Conservation (phyloP, 2,329 filamentous ascomycete genomes). For the Catunica adiposa region DNA sequence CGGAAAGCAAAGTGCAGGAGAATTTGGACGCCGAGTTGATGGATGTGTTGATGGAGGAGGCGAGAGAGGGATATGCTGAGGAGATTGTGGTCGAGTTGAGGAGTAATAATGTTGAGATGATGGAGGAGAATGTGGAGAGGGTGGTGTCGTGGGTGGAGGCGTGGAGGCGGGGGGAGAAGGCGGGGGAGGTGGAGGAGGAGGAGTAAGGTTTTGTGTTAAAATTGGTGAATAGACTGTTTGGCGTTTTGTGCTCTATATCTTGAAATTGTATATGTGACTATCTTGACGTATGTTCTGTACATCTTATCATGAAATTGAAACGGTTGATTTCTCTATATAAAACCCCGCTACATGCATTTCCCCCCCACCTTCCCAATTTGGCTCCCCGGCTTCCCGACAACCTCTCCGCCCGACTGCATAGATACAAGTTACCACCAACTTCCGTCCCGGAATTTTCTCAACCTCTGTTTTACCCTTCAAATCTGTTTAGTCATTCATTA, state of each 20-base stretch:
- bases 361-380: no score
- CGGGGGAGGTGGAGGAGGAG: background rate
- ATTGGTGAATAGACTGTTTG: no score
- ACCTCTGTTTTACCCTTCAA: no score
- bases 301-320: no score
- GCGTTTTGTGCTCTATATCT: no score
- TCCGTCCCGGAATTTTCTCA: no score
- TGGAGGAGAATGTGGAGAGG: conserved; percentile 75
- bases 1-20: conserved; percentile 77
- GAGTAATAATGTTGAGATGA: conserved; percentile 67
- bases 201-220: background rate
- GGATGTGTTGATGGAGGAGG: conserved; percentile 83
- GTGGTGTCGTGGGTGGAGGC: conserved; percentile 52
- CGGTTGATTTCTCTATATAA: background rate
- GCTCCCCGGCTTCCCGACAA: background rate
- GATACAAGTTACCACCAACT: no score
- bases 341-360: background rate
- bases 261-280: no score
- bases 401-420: background rate
- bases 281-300: no score
- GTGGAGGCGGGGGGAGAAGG: conserved; percentile 6
- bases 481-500: no score
- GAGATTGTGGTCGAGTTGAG: conserved; percentile 77
- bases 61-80: conserved; percentile 67
- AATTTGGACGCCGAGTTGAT: conserved; percentile 97